Percentiles rank a stretch among this genome's conserved stretches.
Evolutionary conservation across 805 yeast species (phyloP).

Genomic region (Candida chilensis): DNA sequence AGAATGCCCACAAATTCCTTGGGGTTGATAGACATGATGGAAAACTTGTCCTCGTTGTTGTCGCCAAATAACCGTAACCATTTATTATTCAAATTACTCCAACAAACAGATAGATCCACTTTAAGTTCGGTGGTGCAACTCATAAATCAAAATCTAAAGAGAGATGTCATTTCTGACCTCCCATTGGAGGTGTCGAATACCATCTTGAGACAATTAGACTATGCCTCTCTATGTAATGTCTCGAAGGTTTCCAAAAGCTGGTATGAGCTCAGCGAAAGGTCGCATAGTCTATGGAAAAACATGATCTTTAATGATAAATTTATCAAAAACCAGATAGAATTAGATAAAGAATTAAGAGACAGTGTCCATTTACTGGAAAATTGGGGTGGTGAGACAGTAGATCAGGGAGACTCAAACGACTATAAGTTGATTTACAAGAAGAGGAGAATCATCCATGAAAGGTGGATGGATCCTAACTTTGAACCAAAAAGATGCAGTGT

Average conservation of each 20-base stretch:
- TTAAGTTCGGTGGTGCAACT: slow-evolving; percentile 49
- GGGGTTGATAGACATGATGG: slow-evolving; percentile 29
- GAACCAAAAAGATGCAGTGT: slow-evolving; percentile 60
- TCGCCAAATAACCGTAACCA: slow-evolving; percentile 39
- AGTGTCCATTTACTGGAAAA: slow-evolving; percentile 10
- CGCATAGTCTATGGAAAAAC: slow-evolving; percentile 62
- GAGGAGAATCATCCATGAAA: slow-evolving; percentile 42
- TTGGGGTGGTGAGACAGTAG: slow-evolving; percentile 6
- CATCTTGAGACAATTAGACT: slow-evolving; percentile 58
- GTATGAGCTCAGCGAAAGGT: slow-evolving; percentile 53
- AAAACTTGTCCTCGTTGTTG: slow-evolving; percentile 20
- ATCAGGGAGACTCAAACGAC: slow-evolving; percentile 3
- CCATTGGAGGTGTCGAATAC: slow-evolving; percentile 70
- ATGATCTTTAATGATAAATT: slow-evolving; percentile 55
- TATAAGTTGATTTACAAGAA: slow-evolving; percentile 55
- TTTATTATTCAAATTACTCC: slow-evolving; percentile 44
- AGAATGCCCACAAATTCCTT: slow-evolving; percentile 19
- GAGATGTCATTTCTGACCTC: slow-evolving; percentile 62
- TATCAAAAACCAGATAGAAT: slow-evolving; percentile 33
- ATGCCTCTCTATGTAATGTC: slow-evolving; percentile 48
- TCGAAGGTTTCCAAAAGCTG: slow-evolving; percentile 63
- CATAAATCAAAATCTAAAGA: slow-evolving; percentile 46
- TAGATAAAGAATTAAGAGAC: slow-evolving; percentile 25
- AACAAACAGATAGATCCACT: slow-evolving; percentile 48
- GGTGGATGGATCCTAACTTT: slow-evolving; percentile 77